phyloP scores from a whole-genome alignment of 768 basidiomycete genomes.

The Candolleomyces aberdarensis region DNA sequence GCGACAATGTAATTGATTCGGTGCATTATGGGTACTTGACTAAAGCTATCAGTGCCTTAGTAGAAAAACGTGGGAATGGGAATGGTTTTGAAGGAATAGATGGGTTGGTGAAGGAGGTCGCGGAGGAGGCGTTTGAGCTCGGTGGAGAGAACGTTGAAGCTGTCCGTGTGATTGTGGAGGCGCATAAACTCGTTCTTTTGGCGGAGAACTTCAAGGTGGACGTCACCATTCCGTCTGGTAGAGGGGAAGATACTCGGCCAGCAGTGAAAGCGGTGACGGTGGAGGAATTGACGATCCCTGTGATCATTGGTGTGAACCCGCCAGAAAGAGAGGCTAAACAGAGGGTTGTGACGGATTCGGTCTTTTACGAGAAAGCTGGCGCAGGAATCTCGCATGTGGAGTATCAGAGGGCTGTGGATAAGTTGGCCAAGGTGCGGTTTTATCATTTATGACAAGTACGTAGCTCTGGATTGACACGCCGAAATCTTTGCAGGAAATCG shows the following conservation, averaged over 20 bases:
- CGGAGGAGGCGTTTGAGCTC: conserved; percentile 32
- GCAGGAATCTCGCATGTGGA: conserved; percentile 24
- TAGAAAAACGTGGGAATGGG: conserved; percentile 16
- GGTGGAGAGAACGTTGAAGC: conserved; percentile 32
- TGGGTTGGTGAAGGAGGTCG: conserved; percentile 33
- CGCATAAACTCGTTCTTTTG: conserved; percentile 50
- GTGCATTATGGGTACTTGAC: conserved; percentile 65
- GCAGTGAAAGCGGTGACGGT: conserved; percentile 39
- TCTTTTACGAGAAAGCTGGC: conserved; percentile 32
- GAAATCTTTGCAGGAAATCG: conserved; percentile 39
- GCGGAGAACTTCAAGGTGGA: conserved; percentile 42
- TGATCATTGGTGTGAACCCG: conserved; percentile 69
- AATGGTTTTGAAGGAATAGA: conserved; percentile 25
- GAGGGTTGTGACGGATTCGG: conserved; percentile 53
- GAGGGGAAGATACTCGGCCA: not conserved
- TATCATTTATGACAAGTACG: not conserved
- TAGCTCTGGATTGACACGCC: not conserved
- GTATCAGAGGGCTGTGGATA: conserved; percentile 34
- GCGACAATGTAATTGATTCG: conserved; percentile 53
- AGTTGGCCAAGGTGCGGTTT: conserved; percentile 30
- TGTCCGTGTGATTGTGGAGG: conserved; percentile 39
- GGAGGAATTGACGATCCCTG: conserved; percentile 43
- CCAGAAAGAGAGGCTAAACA: conserved; percentile 68
- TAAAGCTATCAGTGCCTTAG: conserved; percentile 38
- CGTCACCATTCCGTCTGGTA: conserved; percentile 20